Base-by-base conservation (phyloP, 345 rosid genomes). In the Microcos paniculata region DNA sequence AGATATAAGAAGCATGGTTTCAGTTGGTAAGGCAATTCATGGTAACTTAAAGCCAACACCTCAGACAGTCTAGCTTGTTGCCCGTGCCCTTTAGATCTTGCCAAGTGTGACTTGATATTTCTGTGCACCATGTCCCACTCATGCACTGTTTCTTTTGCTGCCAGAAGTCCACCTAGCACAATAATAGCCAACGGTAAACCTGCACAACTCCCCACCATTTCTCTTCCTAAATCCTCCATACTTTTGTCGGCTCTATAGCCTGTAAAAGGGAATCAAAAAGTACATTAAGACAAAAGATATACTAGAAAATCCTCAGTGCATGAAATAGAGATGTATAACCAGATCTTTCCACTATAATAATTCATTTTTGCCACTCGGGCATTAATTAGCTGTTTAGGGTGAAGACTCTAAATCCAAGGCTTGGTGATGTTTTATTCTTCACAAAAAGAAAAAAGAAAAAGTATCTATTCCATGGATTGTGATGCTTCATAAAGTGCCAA, bases 151-250 rank as follows among this genome's bases (percentile, higher is more conserved):
- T 73, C 73, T 40, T 81, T 81, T 31, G 62, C 78, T 28, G 81
- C 88, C 45, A 85, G 2, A 15, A 82, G 70, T 57, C 85, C 88
- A 21, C 85, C 84, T 19, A 85, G 84, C 73, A 77, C 84, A 13
- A 80, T 68, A 26, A 83, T 43, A 12, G 88, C 86, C 58, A 85
- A 55, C 0, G 88, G 88, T 31, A 83, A 61, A 16, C 84, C 83
- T 40, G 76, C 75, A 58, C 86, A 80, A 61, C 68, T 83, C 15
- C 70, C 62, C 40, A 81, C 74, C 82, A 85, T 83, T 30, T 79
- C 76, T 63, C 68, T 59, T 62, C 83, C 88, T 33, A 81, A 8
- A 1, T 14, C 57, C 75, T 85, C 81, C 80, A 71, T 77, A 1
- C n/a, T 42, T 51, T 40, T 21, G 40, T 56, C 15, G 2, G 26